Evolutionary conservation across 2,329 filamentous ascomycete genomes (phyloP).

Genomic region (Gaeumannomyces tritici): DNA sequence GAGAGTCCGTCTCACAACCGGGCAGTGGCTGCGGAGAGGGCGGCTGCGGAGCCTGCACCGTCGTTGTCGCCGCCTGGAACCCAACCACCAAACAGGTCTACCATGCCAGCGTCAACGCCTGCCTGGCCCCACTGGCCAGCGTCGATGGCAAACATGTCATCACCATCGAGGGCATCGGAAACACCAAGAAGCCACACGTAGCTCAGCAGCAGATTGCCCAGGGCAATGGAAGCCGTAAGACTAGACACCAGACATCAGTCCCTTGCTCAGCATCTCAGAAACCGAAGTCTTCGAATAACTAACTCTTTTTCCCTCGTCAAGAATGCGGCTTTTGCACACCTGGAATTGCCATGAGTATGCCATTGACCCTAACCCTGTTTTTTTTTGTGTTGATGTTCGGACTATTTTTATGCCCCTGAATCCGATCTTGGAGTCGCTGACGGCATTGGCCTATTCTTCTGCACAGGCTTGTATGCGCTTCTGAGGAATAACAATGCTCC

Average conservation of each 20-base stretch:
- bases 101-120: slow-evolving; percentile 94
- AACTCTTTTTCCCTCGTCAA: not conserved
- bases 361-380: not conserved
- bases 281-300: slow-evolving; percentile 17
- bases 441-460: not conserved
- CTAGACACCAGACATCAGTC: not conserved
- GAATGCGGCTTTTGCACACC: slow-evolving; percentile 95
- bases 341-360: slow-evolving; percentile 86
- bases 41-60: slow-evolving; percentile 91
- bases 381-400: too few relatives aligned
- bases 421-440: not conserved
- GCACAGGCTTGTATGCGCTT: slow-evolving; percentile 62
- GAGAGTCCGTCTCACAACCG: not conserved
- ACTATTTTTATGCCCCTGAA: not conserved
- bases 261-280: not conserved
- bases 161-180: slow-evolving; percentile 92
- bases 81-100: slow-evolving; percentile 88
- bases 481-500: slow-evolving; percentile 75
- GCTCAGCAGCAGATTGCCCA: slow-evolving; percentile 85
- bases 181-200: slow-evolving; percentile 77
- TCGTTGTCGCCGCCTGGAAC: slow-evolving; percentile 89
- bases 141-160: slow-evolving; percentile 97
- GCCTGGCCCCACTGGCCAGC: slow-evolving; percentile 82
- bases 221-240: slow-evolving; percentile 61
- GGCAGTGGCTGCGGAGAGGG: slow-evolving; percentile 80